Percentiles rank a stretch among this genome's conserved stretches.
Conservation (phyloP, 495 filamentous ascomycete genomes). For the Neurospora terricola region DNA sequence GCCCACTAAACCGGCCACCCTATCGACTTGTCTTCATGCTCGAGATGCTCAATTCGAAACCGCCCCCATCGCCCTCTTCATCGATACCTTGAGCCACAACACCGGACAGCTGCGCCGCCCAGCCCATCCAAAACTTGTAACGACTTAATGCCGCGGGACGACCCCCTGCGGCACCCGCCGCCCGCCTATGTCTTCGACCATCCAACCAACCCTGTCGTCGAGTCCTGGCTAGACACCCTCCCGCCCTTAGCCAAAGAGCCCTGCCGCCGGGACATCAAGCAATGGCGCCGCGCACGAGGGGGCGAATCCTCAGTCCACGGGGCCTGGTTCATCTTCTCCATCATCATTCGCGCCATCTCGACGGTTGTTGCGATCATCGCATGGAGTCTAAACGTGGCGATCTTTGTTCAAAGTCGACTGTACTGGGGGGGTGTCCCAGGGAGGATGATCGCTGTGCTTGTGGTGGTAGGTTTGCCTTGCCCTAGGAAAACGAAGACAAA, state of each 20-base stretch:
- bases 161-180: not conserved
- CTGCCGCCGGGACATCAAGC: constrained; percentile 11
- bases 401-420: not conserved
- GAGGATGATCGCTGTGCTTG: constrained; percentile 2
- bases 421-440: not conserved
- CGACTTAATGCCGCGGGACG: not conserved
- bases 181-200: not conserved
- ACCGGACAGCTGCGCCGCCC: not conserved
- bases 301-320: not conserved
- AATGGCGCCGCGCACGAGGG: constrained; percentile 2
- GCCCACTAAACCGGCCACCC: not conserved
- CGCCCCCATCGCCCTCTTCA: not conserved
- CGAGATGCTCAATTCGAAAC: not conserved
- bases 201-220: constrained; percentile 7
- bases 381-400: constrained; percentile 1
- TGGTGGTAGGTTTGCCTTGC: not conserved
- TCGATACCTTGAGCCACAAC: not conserved
- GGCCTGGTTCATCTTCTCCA: constrained; percentile 4
- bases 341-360: constrained; percentile 11
- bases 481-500: not conserved
- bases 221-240: constrained; percentile 18
- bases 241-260: constrained; percentile 10
- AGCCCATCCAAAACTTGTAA: not conserved
- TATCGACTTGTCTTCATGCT: not conserved
- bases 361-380: constrained; percentile 5